phyloP scores from a whole-genome alignment of 495 filamentous ascomycete species.

The Neurospora discreta region DNA sequence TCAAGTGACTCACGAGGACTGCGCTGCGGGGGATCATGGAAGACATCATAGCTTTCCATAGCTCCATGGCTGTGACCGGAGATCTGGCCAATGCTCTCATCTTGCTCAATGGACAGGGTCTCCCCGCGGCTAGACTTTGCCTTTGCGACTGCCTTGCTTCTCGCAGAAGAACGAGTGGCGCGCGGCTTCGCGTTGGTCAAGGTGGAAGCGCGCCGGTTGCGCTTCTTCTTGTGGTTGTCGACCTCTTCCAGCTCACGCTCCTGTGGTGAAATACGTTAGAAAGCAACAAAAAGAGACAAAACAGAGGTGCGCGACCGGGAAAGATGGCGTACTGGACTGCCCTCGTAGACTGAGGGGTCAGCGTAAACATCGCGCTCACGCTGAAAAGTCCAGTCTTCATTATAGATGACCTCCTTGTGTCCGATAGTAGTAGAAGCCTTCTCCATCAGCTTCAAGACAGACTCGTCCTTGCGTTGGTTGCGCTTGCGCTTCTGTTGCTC shows the following conservation, averaged over 20 bases:
- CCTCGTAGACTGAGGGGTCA: conserved; percentile 31
- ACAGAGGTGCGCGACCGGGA: background rate
- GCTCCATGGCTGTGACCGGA: conserved; percentile 9
- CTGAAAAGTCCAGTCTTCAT: conserved; percentile 42
- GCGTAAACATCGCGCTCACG: conserved; percentile 42
- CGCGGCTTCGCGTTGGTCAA: conserved; percentile 1
- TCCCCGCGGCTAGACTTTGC: background rate
- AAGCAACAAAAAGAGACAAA: background rate
- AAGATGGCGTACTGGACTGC: conserved; percentile 31
- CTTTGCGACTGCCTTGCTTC: conserved; percentile 4
- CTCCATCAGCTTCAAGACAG: conserved; percentile 59
- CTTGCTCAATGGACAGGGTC: background rate
- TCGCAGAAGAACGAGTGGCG: conserved; percentile 8
- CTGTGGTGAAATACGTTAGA: conserved; percentile 4
- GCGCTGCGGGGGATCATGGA: conserved; percentile 17
- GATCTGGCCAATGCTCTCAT: background rate
- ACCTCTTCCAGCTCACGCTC: conserved; percentile 15
- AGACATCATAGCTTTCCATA: conserved; percentile 21
- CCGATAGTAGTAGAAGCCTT: conserved; percentile 54
- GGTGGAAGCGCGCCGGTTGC: conserved; percentile 11
- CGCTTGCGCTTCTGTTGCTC: conserved; percentile 64
- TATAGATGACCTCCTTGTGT: conserved; percentile 60
- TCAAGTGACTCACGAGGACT: conserved; percentile 17
- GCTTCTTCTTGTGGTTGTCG: conserved; percentile 13
- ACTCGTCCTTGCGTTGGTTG: conserved; percentile 76